Evolutionary conservation across 2,329 filamentous ascomycete species (phyloP).

Genomic region (Celoporthe dispersa): DNA sequence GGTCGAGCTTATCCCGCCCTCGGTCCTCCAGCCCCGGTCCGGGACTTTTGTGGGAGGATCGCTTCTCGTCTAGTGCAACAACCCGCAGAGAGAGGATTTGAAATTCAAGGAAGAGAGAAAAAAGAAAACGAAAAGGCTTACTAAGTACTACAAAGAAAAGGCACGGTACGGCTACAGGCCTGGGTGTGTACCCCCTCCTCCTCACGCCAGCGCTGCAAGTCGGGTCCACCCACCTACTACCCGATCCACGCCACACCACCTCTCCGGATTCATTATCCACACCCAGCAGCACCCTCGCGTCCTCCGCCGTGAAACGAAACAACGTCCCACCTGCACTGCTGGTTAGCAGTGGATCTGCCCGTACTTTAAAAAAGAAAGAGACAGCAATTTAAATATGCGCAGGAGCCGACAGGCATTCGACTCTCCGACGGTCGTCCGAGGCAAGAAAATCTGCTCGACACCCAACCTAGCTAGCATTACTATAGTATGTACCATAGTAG

Average conservation of each 20-base stretch:
- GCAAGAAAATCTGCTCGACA: background rate
- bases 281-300: background rate
- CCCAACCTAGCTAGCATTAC: background rate
- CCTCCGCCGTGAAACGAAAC: constrained; percentile 16
- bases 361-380: background rate
- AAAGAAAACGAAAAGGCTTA: too few relatives aligned
- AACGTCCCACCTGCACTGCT: constrained; percentile 1
- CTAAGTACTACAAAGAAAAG: background rate
- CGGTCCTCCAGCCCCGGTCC: background rate
- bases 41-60: background rate
- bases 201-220: background rate
- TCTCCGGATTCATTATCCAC: background rate
- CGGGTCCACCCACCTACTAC: constrained; percentile 1
- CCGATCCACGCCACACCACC: background rate
- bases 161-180: background rate
- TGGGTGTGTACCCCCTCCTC: background rate
- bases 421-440: background rate
- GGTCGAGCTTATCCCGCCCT: background rate
- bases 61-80: background rate
- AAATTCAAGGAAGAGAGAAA: background rate
- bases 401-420: background rate
- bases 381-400: too few relatives aligned
- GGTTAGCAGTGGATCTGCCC: background rate
- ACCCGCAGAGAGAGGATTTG: background rate
- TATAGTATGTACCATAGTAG: too few relatives aligned